These are phyloP conservation scores for Pseudozyma hubeiensis DNA, from an alignment of 1,284 basidiomycete genomes.

Conservation along the genomic window DNA sequence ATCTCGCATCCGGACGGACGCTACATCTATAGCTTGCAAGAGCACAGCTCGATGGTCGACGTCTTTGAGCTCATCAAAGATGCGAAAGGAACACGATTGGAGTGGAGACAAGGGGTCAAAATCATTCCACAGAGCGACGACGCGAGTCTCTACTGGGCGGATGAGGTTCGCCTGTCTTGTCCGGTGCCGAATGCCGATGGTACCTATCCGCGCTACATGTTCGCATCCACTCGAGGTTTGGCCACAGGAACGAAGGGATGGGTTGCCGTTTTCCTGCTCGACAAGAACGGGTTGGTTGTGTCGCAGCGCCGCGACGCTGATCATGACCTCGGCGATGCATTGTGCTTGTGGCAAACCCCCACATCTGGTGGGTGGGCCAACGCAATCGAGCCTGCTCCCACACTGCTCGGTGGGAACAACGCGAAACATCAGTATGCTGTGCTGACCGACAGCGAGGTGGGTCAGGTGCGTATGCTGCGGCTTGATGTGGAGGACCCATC, in stretches of 20 bases:
- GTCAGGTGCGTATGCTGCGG: conserved; percentile 65
- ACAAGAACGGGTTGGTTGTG: conserved; percentile 56
- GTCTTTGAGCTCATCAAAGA: conserved; percentile 54
- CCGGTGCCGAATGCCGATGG: conserved; percentile 16
- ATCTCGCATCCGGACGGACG: conserved; percentile 69
- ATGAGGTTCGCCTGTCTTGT: conserved; percentile 69
- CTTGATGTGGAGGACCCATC: conserved; percentile 39
- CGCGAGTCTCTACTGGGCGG: conserved; percentile 65
- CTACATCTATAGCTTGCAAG: conserved; percentile 69
- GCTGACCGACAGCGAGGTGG: conserved; percentile 69
- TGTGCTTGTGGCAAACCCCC: conserved; percentile 65
- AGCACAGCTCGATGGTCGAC: conserved; percentile 66
- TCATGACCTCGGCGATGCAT: conserved; percentile 26
- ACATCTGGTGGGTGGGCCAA: conserved; percentile 71
- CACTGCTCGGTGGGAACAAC: conserved; percentile 25
- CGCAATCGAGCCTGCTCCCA: conserved; percentile 69
- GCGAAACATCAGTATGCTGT: conserved; percentile 60
- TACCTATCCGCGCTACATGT: conserved; percentile 56
- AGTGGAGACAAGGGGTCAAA: conserved; percentile 62
- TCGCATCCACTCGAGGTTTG: conserved; percentile 69
- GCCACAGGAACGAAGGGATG: conserved; percentile 65
- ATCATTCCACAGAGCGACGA: conserved; percentile 62
- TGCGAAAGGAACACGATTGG: conserved; percentile 30
- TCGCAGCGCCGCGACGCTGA: conserved; percentile 6
- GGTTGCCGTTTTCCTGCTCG: conserved; percentile 67